A percentile compares a stretch with the other conserved stretches of the same genome.
These are phyloP conservation scores for Mycena crocata DNA, from an alignment of 768 basidiomycete species.

Conservation along the genomic window DNA sequence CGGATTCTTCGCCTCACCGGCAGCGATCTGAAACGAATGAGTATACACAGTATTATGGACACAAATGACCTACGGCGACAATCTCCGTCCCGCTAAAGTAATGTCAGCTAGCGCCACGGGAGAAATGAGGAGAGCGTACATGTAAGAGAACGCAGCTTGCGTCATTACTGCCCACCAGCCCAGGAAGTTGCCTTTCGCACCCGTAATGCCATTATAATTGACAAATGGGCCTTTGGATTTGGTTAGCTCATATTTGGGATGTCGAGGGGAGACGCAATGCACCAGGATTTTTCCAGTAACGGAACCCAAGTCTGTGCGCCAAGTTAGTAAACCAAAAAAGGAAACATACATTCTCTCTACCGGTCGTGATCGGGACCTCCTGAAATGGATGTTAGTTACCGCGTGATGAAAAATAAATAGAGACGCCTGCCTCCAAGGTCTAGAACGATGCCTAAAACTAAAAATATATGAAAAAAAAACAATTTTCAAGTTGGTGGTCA, in stretches of 20 bases:
- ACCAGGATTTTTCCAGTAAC: conserved; percentile 85
- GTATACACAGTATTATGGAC: conserved; percentile 6
- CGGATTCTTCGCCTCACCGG: conserved; percentile 93
- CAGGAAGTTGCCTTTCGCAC: conserved; percentile 80
- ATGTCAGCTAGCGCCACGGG: neutral
- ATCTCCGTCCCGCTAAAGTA: conserved; percentile 87
- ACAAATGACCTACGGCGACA: conserved; percentile 69
- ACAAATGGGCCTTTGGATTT: conserved; percentile 74
- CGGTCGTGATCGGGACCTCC: conserved; percentile 88
- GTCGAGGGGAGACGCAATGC: neutral
- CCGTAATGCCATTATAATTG: conserved; percentile 73
- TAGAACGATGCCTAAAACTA: conserved; percentile 78
- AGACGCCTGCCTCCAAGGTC: conserved; percentile 74
- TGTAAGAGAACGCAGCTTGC: conserved; percentile 89
- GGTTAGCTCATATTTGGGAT: neutral
- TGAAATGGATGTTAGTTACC: conserved; percentile 29
- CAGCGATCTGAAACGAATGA: conserved; percentile 72
- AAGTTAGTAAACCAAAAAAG: neutral
- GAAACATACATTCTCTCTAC: conserved; percentile 48
- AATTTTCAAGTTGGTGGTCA: no score
- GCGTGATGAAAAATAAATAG: neutral
- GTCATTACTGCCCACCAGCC: conserved; percentile 74
- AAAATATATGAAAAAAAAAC: no score
- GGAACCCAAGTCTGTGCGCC: conserved; percentile 58
- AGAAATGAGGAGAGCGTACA: conserved; percentile 27